phyloP scores from a whole-genome alignment of 306 rosid genomes.

The Mucuna pruriens region DNA sequence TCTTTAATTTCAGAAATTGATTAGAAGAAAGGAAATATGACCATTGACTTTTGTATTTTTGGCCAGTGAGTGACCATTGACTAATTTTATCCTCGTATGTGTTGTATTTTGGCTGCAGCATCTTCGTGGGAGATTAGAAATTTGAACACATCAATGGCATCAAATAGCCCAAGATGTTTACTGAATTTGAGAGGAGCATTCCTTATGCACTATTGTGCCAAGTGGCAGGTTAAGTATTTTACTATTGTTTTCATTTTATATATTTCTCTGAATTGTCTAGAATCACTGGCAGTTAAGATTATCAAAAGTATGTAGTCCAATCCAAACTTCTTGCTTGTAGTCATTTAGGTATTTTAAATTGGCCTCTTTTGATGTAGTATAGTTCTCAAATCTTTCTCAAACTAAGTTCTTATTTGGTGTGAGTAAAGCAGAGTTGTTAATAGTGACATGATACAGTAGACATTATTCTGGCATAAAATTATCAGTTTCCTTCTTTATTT shows the following conservation, averaged over 20 bases:
- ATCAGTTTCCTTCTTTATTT: not conserved
- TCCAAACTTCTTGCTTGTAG: constrained; percentile 30
- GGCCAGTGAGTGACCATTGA: constrained; percentile 30
- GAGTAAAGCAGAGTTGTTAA: not conserved
- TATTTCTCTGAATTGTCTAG: constrained; percentile 18
- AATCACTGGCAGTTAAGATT: constrained; percentile 22
- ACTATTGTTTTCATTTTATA: constrained; percentile 14
- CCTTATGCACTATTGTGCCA: constrained; percentile 83
- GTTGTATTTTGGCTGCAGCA: constrained; percentile 60
- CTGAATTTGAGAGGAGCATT: constrained; percentile 87
- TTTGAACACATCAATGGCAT: constrained; percentile 65
- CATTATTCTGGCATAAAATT: not conserved
- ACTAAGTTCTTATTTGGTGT: not conserved
- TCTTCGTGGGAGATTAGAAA: constrained; percentile 89
- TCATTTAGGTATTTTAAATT: constrained; percentile 8
- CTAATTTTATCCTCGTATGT: constrained; percentile 15
- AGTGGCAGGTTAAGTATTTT: constrained; percentile 79
- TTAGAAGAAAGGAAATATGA: constrained; percentile 22
- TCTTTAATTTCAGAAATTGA: constrained; percentile 22
- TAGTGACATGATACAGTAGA: constrained; percentile 1
- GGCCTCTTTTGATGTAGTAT: not conserved
- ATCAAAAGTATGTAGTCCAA: constrained; percentile 25
- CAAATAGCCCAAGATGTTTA: constrained; percentile 68
- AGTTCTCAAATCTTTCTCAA: not conserved
- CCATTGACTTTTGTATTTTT: not conserved